Evolutionary conservation across 176 grass and related monocot genomes (phyloP).

Genomic region (Oryza nivara): DNA sequence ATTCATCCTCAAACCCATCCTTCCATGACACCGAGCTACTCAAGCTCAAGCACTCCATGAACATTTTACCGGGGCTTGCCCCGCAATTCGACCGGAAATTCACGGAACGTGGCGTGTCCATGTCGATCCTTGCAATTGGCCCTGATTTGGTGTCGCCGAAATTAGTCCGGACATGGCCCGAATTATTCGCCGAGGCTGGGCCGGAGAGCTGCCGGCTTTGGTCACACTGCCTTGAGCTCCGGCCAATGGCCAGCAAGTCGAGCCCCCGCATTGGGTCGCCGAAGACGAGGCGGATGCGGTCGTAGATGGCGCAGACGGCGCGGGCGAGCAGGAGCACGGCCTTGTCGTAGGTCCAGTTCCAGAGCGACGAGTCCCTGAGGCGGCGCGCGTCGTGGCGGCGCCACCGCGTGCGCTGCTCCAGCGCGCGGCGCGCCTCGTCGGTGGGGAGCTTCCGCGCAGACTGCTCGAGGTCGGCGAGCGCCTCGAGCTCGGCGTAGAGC

Average conservation of each 20-base stretch:
- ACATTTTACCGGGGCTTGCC: constrained; percentile 63
- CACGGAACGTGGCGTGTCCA: not conserved
- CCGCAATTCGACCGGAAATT: constrained; percentile 60
- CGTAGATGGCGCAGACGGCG: constrained; percentile 73
- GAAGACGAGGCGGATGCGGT: constrained; percentile 70
- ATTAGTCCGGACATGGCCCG: constrained; percentile 41
- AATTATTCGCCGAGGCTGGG: constrained; percentile 36
- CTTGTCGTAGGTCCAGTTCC: constrained; percentile 86
- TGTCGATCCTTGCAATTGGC: constrained; percentile 41
- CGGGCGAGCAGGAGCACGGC: constrained; percentile 81
- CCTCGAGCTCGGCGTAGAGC: constrained; percentile 83
- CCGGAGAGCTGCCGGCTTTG: constrained; percentile 52
- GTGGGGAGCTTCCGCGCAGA: constrained; percentile 66
- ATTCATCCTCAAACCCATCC: constrained; percentile 53
- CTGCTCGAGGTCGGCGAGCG: constrained; percentile 79
- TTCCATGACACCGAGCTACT: constrained; percentile 52
- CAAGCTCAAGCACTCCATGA: constrained; percentile 89
- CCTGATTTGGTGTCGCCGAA: constrained; percentile 36
- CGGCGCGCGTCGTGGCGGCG: constrained; percentile 69
- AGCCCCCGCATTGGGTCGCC: constrained; percentile 70
- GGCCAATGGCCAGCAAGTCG: constrained; percentile 43
- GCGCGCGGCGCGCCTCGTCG: constrained; percentile 65
- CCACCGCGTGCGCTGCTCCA: constrained; percentile 81
- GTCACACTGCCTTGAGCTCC: constrained; percentile 30
- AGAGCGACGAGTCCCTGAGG: constrained; percentile 78